Conservation (phyloP, 2,329 filamentous ascomycete species). For the Cercospora citrullina region DNA sequence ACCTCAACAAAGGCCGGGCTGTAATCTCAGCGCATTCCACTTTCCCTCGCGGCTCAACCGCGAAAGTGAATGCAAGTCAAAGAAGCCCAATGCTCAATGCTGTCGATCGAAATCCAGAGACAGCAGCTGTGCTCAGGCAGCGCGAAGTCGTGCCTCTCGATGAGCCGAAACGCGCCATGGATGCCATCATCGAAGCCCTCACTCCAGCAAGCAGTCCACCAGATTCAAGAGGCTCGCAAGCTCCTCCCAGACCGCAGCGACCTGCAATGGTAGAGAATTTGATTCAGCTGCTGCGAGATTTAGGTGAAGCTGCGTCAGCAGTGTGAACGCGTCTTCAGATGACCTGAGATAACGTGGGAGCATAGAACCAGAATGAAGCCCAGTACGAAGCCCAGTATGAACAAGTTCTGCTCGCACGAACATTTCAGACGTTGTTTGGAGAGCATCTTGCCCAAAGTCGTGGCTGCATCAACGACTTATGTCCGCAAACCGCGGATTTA, state of each 20-base stretch:
- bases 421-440: neutral
- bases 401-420: neutral
- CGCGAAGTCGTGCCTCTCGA: constrained; percentile 21
- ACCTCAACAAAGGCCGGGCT: constrained; percentile 23
- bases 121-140: constrained; percentile 13
- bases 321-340: constrained; percentile 9
- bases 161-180: constrained; percentile 24
- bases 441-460: neutral
- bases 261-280: constrained; percentile 28
- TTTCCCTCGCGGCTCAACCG: constrained; percentile 15
- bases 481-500: neutral
- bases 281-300: constrained; percentile 26
- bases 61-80: constrained; percentile 11
- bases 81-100: constrained; percentile 11
- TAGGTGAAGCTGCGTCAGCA: constrained; percentile 25
- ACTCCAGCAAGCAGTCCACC: constrained; percentile 24
- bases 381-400: neutral
- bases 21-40: constrained; percentile 24
- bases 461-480: neutral
- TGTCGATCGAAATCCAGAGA: constrained; percentile 16
- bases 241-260: constrained; percentile 16
- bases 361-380: neutral
- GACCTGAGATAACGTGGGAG: neutral
- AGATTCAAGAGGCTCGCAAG: constrained; percentile 6
- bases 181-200: constrained; percentile 25